A percentile compares a stretch with the other conserved stretches of the same genome.
Evolutionary conservation across 148 eudicot species (phyloP).

Genomic region (Tetragonia tetragonoides): DNA sequence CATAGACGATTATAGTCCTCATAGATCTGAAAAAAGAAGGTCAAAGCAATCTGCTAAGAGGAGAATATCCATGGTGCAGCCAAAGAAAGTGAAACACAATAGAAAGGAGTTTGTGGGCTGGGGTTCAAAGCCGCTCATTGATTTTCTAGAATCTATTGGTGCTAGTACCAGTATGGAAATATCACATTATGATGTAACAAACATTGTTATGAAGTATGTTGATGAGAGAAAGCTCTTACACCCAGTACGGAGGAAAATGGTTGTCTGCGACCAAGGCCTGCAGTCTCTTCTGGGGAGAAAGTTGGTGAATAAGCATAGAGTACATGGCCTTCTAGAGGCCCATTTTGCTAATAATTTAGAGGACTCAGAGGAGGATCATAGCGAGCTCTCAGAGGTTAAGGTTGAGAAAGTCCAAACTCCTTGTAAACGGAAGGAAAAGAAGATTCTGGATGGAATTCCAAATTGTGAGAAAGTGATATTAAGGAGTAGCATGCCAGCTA

Average conservation of each 20-base stretch:
- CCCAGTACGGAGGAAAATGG: constrained; percentile 22
- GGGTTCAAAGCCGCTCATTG: constrained; percentile 28
- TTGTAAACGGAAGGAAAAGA: constrained; percentile 16
- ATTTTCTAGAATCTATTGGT: constrained; percentile 19
- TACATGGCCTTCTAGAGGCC: constrained; percentile 18
- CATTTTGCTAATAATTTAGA: constrained; percentile 23
- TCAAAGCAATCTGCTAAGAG: constrained; percentile 10
- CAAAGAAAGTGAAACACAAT: constrained; percentile 16
- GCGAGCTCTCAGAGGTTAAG: constrained; percentile 11
- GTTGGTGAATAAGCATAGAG: constrained; percentile 23
- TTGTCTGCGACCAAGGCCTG: constrained; percentile 28
- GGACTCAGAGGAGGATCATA: constrained; percentile 15
- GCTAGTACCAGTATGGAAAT: constrained; percentile 13
- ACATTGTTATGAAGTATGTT: constrained; percentile 18
- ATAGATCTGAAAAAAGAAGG: neutral
- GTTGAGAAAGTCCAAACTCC: constrained; percentile 1
- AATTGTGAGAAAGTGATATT: constrained; percentile 6
- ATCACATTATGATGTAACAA: constrained; percentile 22
- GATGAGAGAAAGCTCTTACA: constrained; percentile 21
- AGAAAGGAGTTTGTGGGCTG: constrained; percentile 26
- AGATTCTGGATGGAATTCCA: neutral
- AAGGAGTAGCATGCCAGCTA: constrained; percentile 22
- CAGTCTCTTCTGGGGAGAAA: constrained; percentile 23
- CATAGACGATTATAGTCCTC: constrained; percentile 30
- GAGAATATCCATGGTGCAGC: neutral